Percentiles rank a stretch among this genome's conserved stretches.
These are phyloP conservation scores for Dalbergia oliveri DNA, from an alignment of 306 rosid genomes.

Conservation along the genomic window DNA sequence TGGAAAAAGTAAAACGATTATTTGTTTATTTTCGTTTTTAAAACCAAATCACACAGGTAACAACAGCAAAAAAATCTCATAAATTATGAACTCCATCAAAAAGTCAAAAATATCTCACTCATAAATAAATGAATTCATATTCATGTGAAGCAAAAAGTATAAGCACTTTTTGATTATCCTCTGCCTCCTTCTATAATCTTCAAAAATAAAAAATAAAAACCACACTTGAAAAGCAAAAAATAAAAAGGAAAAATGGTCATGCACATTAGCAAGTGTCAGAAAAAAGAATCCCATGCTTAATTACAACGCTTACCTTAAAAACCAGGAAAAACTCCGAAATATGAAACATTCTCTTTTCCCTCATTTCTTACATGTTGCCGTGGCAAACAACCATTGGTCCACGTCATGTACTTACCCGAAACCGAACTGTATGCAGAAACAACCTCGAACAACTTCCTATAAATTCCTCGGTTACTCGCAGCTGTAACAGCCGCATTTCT, in stretches of 20 bases:
- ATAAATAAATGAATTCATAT: background rate
- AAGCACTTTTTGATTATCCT: background rate
- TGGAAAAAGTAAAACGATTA: background rate
- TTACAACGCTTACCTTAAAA: constrained; percentile 25
- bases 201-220: too few relatives aligned
- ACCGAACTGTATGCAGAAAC: background rate
- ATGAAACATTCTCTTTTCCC: background rate
- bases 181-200: background rate
- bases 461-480: constrained; percentile 19
- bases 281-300: constrained; percentile 22
- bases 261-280: background rate
- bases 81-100: background rate
- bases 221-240: too few relatives aligned
- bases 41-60: background rate
- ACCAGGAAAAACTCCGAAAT: background rate
- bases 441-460: background rate
- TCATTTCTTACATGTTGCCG: background rate
- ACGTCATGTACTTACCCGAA: background rate
- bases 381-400: constrained; percentile 27
- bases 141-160: background rate
- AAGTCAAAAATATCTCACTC: background rate
- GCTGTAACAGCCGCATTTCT: constrained; percentile 21
- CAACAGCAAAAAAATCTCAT: background rate
- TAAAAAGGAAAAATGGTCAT: background rate
- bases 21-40: background rate